Evolutionary conservation across 2,329 filamentous ascomycete species (phyloP), one percentile per base, ranked within the genome.

Genomic region (Daldinia sp.): DNA sequence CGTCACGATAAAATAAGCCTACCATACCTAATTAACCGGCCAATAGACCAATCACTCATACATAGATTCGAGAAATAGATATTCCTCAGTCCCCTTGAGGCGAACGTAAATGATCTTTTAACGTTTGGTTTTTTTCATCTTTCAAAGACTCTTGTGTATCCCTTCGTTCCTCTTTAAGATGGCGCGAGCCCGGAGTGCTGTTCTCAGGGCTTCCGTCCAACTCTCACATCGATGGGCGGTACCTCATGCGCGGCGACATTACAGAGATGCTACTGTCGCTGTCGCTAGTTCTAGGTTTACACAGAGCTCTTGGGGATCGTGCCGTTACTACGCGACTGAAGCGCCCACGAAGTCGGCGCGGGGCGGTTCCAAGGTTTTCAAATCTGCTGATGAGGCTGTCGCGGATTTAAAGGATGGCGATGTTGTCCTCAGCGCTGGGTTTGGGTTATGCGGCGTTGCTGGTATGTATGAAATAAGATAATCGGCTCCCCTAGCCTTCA

Each of bases 391-490:
- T 65, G 86, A 86, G 39, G 91, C 91, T 4, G 85, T 93, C 37
- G 84, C 86, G 2, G 90, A 92, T 72, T 79, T 94, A 58, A 81
- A 88, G 73, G 89, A 90, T 70, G 86, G 90, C 56, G 88, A 87
- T 9, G 90, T 86, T 0, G 81, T 94, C 32, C 80, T 94, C 57
- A 92, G 90, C 73, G 89, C 91, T 13, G 92, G 91, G 1, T 94
- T 94, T 75, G 92, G 92, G n/a, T 83, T 94, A 10, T 94, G 90
- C 69, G 91, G 91, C 67, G 89, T 93, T 15, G 87, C 88, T 56
- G 85, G 87, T 87, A 78, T 56, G 79, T 55, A 48, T 4, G 55
- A 34, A 47, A 3, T 9, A 3, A 27, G 23, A 17, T 27, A 10
- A n/a, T 11, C 10, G 8, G 13, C 30, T 50, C 15, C 10, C 4